Conservation (phyloP, 1,139 yeast genomes). For the Nakaseomyces uthaithaninus region DNA sequence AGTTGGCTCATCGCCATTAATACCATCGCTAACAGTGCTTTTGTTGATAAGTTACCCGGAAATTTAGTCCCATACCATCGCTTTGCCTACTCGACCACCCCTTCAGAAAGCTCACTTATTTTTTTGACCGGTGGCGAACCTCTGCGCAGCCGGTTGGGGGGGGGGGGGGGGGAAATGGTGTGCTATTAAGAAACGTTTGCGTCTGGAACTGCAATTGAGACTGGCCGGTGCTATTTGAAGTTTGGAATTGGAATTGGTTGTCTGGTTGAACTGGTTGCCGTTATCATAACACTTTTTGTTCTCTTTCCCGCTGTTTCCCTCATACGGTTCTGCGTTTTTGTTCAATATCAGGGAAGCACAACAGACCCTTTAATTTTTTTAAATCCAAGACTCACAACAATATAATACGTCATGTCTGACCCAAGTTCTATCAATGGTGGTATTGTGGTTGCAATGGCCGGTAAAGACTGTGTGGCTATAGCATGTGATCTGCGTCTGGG, state of each 20-base stretch:
- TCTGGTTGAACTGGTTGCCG: too few species aligned
- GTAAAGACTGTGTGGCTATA: slow-evolving; percentile 96
- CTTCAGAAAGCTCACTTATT: too few species aligned
- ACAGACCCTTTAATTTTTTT: background rate
- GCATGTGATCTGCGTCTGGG: slow-evolving; percentile 95
- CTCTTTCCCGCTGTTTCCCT: too few species aligned
- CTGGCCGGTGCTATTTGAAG: too few species aligned
- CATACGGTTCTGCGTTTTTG: too few species aligned
- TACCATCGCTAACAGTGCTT: too few species aligned
- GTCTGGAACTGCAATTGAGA: too few species aligned
- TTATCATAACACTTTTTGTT: too few species aligned
- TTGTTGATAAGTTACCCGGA: too few species aligned
- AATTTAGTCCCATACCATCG: background rate
- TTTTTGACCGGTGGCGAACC: slow-evolving; percentile 11
- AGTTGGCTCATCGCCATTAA: too few species aligned
- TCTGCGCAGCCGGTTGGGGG: background rate
- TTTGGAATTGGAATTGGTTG: too few species aligned
- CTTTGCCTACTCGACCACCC: too few species aligned
- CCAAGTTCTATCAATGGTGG: slow-evolving; percentile 66
- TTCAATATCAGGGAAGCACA: background rate
- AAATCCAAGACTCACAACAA: background rate
- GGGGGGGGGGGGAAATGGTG: background rate
- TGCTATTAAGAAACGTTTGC: background rate
- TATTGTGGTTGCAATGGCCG: slow-evolving; percentile 96
- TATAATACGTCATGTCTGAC: slow-evolving; percentile 37